Evolutionary conservation across 805 yeast species (phyloP).

Genomic region (Kockiozyma suomiensis): DNA sequence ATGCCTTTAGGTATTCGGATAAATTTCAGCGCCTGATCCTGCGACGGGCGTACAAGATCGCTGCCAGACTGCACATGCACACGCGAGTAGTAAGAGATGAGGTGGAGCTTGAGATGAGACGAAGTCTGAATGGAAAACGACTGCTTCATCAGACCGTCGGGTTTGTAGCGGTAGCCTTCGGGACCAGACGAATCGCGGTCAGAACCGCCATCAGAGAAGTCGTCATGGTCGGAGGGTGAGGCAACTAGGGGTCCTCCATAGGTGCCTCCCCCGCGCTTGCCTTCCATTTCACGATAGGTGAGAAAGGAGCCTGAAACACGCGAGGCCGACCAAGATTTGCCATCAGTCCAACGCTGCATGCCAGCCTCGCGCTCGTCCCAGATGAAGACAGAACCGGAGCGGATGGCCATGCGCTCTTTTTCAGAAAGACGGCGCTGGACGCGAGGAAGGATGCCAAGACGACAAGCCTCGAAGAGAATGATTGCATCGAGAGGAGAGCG

Average conservation of each 20-base stretch:
- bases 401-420: constrained; percentile 56
- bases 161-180: constrained; percentile 48
- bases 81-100: constrained; percentile 57
- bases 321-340: constrained; percentile 71
- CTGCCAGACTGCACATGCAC: constrained; percentile 38
- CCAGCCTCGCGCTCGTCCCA: constrained; percentile 75
- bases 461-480: constrained; percentile 64
- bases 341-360: constrained; percentile 80
- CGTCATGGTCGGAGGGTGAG: constrained; percentile 6
- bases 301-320: constrained; percentile 67
- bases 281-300: constrained; percentile 63
- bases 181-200: constrained; percentile 26
- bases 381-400: constrained; percentile 63
- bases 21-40: constrained; percentile 47
- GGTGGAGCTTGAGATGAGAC: constrained; percentile 57
- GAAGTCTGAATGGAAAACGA: constrained; percentile 60
- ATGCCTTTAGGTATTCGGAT: constrained; percentile 44
- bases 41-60: constrained; percentile 48
- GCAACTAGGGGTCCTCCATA: constrained; percentile 28
- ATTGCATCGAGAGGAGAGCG: constrained; percentile 64
- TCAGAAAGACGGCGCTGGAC: constrained; percentile 61
- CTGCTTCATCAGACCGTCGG: constrained; percentile 64
- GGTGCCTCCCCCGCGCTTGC: constrained; percentile 33
- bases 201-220: constrained; percentile 7
- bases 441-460: constrained; percentile 58